Evolutionary conservation across 2,329 filamentous ascomycete species (phyloP), one percentile per base, ranked within the genome.

Genomic region (Aspergillus tubingensis): DNA sequence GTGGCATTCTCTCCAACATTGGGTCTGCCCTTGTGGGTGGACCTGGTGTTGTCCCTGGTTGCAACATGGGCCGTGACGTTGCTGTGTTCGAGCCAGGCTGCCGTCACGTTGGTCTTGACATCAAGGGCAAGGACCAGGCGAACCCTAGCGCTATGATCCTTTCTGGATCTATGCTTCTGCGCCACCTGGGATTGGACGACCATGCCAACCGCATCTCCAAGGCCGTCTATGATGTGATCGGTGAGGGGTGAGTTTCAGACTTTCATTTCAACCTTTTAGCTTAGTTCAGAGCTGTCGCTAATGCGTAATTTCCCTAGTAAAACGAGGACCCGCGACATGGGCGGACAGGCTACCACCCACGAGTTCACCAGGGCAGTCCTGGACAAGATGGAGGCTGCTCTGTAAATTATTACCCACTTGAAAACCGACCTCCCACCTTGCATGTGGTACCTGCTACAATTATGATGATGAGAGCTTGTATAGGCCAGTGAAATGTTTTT

Each of bases 61-160:
- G 93, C 88, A 99, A 98, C 86, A 99, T 99, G 93, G 95, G 95
- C 75, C 91, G 95, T 69, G 93, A 99, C 69, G 92, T 98, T 59
- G 95, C 95, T 71, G 92, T 99, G 69, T 99, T 99, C 80, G 95
- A 99, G 86, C 95, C 95, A 63, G 95, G 95, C 68, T 99, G 95
- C 89, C 90, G 95, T 82, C 95, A 99, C 86, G 95, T 99, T 76
- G 95, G 95, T 81, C 90, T 99, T 53, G 95, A 99, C 79, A 99
- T 99, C 83, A 93, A 98, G 88, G 95, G 95, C 84, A 97, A 97
- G 86, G 93, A 97, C 81, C 92, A 98, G 84, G 95, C 95, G 68
- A 99, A 99, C 86, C 95, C 95, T 57, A 97, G 92, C 59, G 95
- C 95, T 67, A 85, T 99, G 83, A 87, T 99, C 70, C 90, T 99